Evolutionary conservation across 257 asterid genomes (phyloP), one percentile per base, ranked within the genome.

Genomic region (Petunia axillaris): DNA sequence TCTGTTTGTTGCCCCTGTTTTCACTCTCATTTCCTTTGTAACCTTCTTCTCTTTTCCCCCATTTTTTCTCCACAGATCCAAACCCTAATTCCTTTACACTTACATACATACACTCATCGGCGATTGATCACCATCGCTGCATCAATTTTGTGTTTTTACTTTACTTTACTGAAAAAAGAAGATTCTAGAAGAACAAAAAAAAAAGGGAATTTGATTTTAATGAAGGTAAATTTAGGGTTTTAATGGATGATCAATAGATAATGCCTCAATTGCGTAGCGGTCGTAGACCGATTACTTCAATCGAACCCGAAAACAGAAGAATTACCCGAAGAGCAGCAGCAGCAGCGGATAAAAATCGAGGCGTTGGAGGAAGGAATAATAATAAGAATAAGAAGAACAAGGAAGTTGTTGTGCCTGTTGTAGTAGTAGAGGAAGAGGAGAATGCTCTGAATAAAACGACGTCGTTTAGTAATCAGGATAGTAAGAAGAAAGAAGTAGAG

Each of bases 211-310:
- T 39, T 25, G 25, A 54, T 43, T 44, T 79, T 81, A 84, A 80
- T 85, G 89, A 84, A 79, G 86, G 54, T 58, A 43, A 81, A 55
- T 46, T 64, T 44, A 52, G 81, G 74, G 59, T 54, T 76, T 81
- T 75, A n/a, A 78, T 71, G 81, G 88, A 76, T 85, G 87, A 81
- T 82, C 85, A 81, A 74, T 84, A 79, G 85, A 80, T 82, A 25
- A 85, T 86, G 87, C 89, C 88, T 88, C 88, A 83, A 84, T 85
- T 82, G 88, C 88, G 91, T 79, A 83, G 89, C 85, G 90, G 87
- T 76, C 86, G 88, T 81, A 85, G 80, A 48, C 82, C 82, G 40
- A 67, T 78, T 25, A 58, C 68, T 62, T 38, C 65, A n/a, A 40
- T 41, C 14, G 75, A 70, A 77, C 81, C 79, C 64, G 76, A 64